Percentiles rank a stretch among this genome's conserved stretches.
Evolutionary conservation across 2,329 filamentous ascomycete species (phyloP).

Genomic region (Fusarium robinianum): DNA sequence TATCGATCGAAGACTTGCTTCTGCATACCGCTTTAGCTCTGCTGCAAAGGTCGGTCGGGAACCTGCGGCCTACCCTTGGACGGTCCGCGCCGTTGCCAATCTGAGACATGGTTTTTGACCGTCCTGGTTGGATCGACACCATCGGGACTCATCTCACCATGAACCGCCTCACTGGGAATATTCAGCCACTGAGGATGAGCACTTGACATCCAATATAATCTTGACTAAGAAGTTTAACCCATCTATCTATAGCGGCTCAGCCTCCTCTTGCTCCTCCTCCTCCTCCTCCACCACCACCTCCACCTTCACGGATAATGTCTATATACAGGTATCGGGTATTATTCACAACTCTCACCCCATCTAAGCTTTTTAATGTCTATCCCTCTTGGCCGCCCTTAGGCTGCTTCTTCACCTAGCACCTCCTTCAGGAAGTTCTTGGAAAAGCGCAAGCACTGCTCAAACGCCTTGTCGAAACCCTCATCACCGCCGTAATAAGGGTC

Average conservation of each 20-base stretch:
- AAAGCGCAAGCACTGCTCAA: conserved; percentile 79
- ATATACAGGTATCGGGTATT: conserved; percentile 35
- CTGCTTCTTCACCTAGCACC: conserved; percentile 41
- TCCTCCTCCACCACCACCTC: no score
- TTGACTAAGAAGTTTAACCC: conserved; percentile 2
- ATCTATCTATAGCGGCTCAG: neutral
- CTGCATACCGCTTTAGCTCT: no score
- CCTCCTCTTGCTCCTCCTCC: conserved; percentile 3
- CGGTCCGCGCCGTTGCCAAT: conserved; percentile 14
- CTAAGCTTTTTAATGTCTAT: neutral
- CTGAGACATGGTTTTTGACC: conserved; percentile 21
- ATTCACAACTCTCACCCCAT: conserved; percentile 16
- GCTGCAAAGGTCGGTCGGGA: no score
- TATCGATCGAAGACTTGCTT: conserved; percentile 10
- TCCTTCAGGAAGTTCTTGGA: conserved; percentile 74
- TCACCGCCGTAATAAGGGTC: conserved; percentile 94
- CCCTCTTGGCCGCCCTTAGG: neutral
- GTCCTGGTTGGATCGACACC: conserved; percentile 19
- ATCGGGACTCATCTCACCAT: conserved; percentile 11
- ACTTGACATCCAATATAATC: conserved; percentile 2
- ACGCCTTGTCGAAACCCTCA: conserved; percentile 83
- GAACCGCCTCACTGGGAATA: conserved; percentile 15
- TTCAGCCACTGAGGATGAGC: conserved; percentile 15
- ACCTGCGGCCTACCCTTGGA: no score
- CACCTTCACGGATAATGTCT: no score